Conservation (phyloP, 1,284 basidiomycete species). For the Cutaneotrichosporon daszewskae region DNA sequence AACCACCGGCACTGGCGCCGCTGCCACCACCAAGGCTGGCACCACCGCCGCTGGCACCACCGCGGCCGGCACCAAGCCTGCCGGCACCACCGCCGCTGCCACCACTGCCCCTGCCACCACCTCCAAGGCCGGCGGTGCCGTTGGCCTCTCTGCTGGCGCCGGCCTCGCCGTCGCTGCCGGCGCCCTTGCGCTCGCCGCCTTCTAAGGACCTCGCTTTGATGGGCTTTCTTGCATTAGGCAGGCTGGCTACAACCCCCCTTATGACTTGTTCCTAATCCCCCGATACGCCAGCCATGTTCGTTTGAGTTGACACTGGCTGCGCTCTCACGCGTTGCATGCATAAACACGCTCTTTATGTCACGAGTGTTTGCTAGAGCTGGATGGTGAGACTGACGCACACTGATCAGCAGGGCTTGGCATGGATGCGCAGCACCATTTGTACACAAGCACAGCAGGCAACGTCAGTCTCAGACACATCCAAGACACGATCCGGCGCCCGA, state of each 20-base stretch:
- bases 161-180: constrained; percentile 3
- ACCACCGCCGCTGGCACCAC: constrained; percentile 2
- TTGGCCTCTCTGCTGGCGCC: constrained; percentile 4
- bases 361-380: too few species aligned
- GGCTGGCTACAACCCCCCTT: neutral
- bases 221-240: too few species aligned
- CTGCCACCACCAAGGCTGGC: constrained; percentile 10
- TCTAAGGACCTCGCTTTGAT: constrained; percentile 8
- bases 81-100: constrained; percentile 20
- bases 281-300: neutral
- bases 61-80: neutral
- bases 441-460: too few species aligned
- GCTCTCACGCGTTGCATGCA: neutral
- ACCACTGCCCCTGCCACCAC: constrained; percentile 21
- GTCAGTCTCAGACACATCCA: too few species aligned
- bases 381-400: too few species aligned
- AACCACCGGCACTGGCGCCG: constrained; percentile 9
- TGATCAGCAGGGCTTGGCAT: too few species aligned
- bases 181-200: constrained; percentile 6
- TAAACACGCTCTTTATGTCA: neutral
- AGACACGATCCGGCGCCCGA: too few species aligned
- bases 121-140: constrained; percentile 14
- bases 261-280: neutral
- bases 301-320: neutral
- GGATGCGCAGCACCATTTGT: too few species aligned